Evolutionary conservation across 495 filamentous ascomycete genomes (phyloP), one percentile per base, ranked within the genome.

Genomic region (Penicillium robsamsonii): DNA sequence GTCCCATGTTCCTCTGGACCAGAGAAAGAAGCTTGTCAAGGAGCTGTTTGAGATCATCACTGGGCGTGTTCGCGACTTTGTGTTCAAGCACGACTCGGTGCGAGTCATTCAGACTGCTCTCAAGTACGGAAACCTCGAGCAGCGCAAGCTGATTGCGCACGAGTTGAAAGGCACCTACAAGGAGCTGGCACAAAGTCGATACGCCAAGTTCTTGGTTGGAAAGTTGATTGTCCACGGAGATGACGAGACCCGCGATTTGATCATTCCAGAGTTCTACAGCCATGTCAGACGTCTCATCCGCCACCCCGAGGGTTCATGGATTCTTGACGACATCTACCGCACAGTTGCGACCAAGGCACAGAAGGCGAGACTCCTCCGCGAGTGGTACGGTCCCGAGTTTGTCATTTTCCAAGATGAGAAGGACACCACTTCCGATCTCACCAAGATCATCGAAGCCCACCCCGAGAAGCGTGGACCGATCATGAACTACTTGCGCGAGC

Each of bases 321-420:
- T 97, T 59, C 78, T 99, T 40, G 95, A 99, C 65, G 95, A 99
- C 74, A 85, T 95, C 57, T 99, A 96, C 74, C 85, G 94, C 29
- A 84, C 84, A 35, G 85, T 90, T 58, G 92, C 92, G 15, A 94
- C 88, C 6, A 81, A 83, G 61, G 80, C 87, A 57, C 95, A 99
- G 67, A 91, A 92, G 68, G 83, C 86, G 20, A 83, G 81, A 48
- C 78, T 99, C 49, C 79, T 99, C 18, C 80, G 92, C 25, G 95
- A 99, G 72, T 99, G 96, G 90, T 99, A 97, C 69, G 94, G 95
- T 1, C 80, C 92, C 0, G 95, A 99, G 63, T 97, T 95, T 67
- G 81, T 90, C 13, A 79, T 97, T 20, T 93, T 96, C 73, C 82
- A 82, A 56, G 69, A 75, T n/a, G 75, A 79, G 20, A 78, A 75